phyloP scores from a whole-genome alignment of 106 monocot genomes.

The Phalaenopsis aphrodite region DNA sequence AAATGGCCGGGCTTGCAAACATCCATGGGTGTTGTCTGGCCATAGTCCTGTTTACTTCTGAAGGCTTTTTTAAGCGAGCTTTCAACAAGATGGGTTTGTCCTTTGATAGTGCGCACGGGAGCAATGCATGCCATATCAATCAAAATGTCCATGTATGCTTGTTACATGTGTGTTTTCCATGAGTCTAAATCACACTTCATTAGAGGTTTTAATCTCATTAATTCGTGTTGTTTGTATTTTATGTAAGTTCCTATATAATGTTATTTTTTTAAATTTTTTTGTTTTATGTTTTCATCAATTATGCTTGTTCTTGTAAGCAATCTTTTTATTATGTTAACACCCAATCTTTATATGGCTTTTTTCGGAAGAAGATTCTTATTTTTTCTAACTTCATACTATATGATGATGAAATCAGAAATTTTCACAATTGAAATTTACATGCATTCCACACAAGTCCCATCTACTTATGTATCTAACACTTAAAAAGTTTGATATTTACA shows the following conservation, averaged over 20 bases:
- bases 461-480: too few species aligned
- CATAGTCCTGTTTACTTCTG: too few species aligned
- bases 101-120: background rate
- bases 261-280: background rate
- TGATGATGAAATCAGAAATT: too few species aligned
- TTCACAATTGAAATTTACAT: too few species aligned
- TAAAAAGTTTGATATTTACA: too few species aligned
- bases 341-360: background rate
- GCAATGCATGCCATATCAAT: background rate
- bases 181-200: background rate
- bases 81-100: too few species aligned
- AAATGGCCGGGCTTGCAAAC: background rate
- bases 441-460: too few species aligned
- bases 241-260: background rate
- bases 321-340: background rate
- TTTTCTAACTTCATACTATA: background rate
- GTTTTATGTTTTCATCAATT: background rate
- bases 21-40: too few species aligned
- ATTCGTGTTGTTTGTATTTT: background rate
- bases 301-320: background rate
- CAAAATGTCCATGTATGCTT: background rate
- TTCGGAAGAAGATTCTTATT: background rate
- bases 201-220: too few species aligned
- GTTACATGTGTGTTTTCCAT: background rate
- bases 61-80: too few species aligned